Conservation (phyloP, 108 stramenopile species). For the Seminavis robusta region DNA sequence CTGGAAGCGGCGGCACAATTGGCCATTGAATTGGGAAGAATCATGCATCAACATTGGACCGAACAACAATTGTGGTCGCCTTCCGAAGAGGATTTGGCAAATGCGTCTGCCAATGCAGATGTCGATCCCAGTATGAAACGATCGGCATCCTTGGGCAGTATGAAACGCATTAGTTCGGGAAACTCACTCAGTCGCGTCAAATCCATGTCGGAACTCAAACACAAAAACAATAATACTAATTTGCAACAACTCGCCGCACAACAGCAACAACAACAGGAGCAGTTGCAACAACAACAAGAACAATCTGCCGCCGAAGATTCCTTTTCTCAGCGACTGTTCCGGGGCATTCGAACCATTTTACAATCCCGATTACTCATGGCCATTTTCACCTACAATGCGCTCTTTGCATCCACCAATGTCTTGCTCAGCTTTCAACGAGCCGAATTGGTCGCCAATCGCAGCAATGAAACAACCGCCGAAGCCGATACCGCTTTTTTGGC, state of each 20-base stretch:
- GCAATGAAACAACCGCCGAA: conserved; percentile 28
- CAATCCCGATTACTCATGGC: conserved; percentile 79
- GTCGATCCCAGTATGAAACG: conserved; percentile 64
- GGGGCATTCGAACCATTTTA: conserved; percentile 83
- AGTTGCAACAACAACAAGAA: not conserved
- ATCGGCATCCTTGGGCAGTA: conserved; percentile 61
- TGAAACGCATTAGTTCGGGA: conserved; percentile 81
- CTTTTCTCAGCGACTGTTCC: conserved; percentile 78
- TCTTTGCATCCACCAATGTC: conserved; percentile 76
- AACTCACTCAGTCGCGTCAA: conserved; percentile 43
- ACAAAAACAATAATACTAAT: not conserved
- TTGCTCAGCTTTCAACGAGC: conserved; percentile 86
- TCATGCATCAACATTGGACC: conserved; percentile 88
- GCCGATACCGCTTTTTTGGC: conserved; percentile 86
- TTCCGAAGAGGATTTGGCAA: no score
- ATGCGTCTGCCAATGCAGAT: no score
- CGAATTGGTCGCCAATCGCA: conserved; percentile 73
- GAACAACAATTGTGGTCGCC: conserved; percentile 70
- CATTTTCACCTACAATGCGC: conserved; percentile 91
- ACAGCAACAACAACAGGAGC: not conserved
- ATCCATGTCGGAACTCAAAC: conserved; percentile 13
- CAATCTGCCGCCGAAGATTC: conserved; percentile 51
- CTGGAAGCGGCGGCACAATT: conserved; percentile 75
- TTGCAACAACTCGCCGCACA: no score
- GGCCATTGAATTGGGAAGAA: conserved; percentile 78